A percentile compares a stretch with the other conserved stretches of the same genome.
Evolutionary conservation across 2,329 filamentous ascomycete species (phyloP).

Genomic region (Aureobasidium sp.): DNA sequence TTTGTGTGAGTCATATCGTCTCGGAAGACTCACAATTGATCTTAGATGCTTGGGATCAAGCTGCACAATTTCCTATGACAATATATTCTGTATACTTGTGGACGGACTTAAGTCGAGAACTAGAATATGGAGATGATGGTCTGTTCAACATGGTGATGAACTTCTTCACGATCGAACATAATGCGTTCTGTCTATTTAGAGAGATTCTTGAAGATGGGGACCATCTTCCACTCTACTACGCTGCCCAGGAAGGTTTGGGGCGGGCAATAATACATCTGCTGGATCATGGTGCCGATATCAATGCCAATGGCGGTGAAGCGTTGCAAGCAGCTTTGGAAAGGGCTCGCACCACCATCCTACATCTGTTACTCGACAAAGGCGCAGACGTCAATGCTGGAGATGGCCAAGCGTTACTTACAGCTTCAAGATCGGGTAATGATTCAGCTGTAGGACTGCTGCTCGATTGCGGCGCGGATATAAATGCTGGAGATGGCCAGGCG

Average conservation of each 20-base stretch:
- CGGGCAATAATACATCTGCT: too few relatives aligned
- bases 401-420: not conserved
- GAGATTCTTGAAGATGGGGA: too few relatives aligned
- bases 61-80: not conserved
- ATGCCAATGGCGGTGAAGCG: not conserved
- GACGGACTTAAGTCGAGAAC: too few relatives aligned
- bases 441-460: not conserved
- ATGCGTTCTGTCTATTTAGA: too few relatives aligned
- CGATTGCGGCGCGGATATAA: not conserved
- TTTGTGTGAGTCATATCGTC: not conserved
- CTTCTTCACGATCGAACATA: too few relatives aligned
- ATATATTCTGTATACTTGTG: not conserved
- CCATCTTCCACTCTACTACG: too few relatives aligned
- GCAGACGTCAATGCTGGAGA: not conserved
- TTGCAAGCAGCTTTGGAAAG: not conserved
- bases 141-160: too few relatives aligned
- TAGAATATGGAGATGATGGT: too few relatives aligned
- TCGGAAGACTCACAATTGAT: too few relatives aligned
- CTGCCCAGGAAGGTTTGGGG: too few relatives aligned
- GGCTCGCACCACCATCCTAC: not conserved
- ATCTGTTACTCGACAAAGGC: slow-evolving; percentile 1
- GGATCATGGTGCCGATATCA: too few relatives aligned
- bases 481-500: not conserved
- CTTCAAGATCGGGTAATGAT: not conserved
- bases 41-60: too few relatives aligned